These are phyloP conservation scores for Dentipellis sp. DNA, from an alignment of 768 basidiomycete genomes.

Conservation along the genomic window DNA sequence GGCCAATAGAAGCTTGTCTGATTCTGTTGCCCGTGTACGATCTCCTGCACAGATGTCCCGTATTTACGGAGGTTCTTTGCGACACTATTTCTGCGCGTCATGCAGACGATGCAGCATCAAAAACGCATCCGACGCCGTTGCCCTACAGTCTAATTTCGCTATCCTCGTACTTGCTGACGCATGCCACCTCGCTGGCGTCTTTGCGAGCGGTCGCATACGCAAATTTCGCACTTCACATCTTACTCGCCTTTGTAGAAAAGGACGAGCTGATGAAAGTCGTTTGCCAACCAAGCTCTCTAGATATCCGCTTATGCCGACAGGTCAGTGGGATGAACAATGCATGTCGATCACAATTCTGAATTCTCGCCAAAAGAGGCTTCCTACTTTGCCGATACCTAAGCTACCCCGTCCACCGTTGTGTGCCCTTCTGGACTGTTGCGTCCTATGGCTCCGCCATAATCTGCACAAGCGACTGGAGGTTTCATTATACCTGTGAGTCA, in stretches of 20 bases:
- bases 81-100: slow-evolving; percentile 22
- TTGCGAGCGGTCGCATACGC: slow-evolving; percentile 55
- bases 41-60: slow-evolving; percentile 40
- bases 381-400: slow-evolving; percentile 34
- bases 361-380: slow-evolving; percentile 32
- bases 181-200: slow-evolving; percentile 53
- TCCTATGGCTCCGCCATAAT: slow-evolving; percentile 65
- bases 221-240: slow-evolving; percentile 41
- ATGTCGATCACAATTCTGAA: not conserved
- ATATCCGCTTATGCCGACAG: slow-evolving; percentile 55
- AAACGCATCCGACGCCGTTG: slow-evolving; percentile 24
- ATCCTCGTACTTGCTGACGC: slow-evolving; percentile 57
- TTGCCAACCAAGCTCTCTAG: slow-evolving; percentile 29
- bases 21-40: slow-evolving; percentile 54
- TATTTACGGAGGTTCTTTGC: slow-evolving; percentile 40
- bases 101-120: slow-evolving; percentile 16
- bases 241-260: slow-evolving; percentile 45
- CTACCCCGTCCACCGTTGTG: slow-evolving; percentile 39
- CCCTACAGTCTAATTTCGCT: slow-evolving; percentile 43
- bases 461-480: slow-evolving; percentile 54
- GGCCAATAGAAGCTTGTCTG: slow-evolving; percentile 54
- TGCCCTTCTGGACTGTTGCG: slow-evolving; percentile 57
- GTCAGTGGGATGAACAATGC: slow-evolving; percentile 23
- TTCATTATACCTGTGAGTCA: slow-evolving; percentile 42
- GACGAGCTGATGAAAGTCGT: slow-evolving; percentile 36